Evolutionary conservation across 805 yeast genomes (phyloP).

Genomic region (Ogataea kodamae): DNA sequence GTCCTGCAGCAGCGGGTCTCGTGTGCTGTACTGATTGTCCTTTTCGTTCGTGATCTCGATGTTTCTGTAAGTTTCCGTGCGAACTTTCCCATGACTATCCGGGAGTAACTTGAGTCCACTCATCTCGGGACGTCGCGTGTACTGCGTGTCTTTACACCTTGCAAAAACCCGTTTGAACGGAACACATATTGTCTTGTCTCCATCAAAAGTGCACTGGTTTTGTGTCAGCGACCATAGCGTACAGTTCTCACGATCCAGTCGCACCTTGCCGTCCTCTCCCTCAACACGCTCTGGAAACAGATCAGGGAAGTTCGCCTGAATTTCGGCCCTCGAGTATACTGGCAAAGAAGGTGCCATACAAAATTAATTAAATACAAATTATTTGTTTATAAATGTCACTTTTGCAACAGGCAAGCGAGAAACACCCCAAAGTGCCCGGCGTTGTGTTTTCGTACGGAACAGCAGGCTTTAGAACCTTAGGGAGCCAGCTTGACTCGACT

Average conservation of each 20-base stretch:
- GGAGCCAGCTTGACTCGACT: conserved; percentile 68
- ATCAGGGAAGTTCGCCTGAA: conserved; percentile 26
- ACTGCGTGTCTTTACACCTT: conserved; percentile 35
- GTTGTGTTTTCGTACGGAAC: conserved; percentile 75
- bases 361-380: background rate
- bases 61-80: conserved; percentile 22
- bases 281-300: conserved; percentile 23
- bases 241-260: conserved; percentile 19
- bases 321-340: conserved; percentile 38
- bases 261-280: conserved; percentile 7
- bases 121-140: conserved; percentile 20
- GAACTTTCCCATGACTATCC: conserved; percentile 14
- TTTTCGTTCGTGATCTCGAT: conserved; percentile 37
- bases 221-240: conserved; percentile 40
- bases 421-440: conserved; percentile 45
- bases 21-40: conserved; percentile 32
- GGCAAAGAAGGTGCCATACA: conserved; percentile 52
- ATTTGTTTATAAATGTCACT: conserved; percentile 1
- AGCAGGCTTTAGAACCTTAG: conserved; percentile 88
- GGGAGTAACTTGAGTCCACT: conserved; percentile 32
- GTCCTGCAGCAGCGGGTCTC: conserved; percentile 21
- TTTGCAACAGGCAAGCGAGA: conserved; percentile 8
- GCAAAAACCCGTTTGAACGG: conserved; percentile 49
- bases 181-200: conserved; percentile 39
- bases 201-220: conserved; percentile 45